Percentiles rank a stretch among this genome's conserved stretches.
phyloP scores from a whole-genome alignment of 139 green algal species.

The Picochlorum costavermella region DNA sequence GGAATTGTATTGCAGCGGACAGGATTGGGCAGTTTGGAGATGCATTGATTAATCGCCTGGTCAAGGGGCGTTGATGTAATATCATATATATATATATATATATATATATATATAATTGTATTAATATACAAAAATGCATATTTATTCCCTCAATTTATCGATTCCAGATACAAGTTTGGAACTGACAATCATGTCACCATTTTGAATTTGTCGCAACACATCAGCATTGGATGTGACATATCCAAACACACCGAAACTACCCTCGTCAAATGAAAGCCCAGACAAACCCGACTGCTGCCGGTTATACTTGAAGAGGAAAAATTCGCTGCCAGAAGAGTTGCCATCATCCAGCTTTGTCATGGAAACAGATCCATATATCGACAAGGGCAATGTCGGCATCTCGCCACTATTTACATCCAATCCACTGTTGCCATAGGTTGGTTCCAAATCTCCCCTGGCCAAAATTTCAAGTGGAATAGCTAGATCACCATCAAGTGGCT shows the following conservation, averaged over 20 bases:
- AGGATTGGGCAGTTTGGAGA: conserved; percentile 46
- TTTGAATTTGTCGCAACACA: conserved; percentile 33
- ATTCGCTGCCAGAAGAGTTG: conserved; percentile 42
- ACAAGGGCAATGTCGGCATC: conserved; percentile 70
- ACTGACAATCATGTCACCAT: conserved; percentile 49
- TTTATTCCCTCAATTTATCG: conserved; percentile 46
- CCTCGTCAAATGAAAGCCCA: conserved; percentile 84
- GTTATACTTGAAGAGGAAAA: conserved; percentile 79
- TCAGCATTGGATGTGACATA: conserved; percentile 65
- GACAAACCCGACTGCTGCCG: conserved; percentile 48
- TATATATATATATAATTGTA: neutral
- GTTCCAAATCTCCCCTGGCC: conserved; percentile 66
- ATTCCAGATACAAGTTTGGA: conserved; percentile 40
- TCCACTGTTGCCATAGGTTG: conserved; percentile 52
- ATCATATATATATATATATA: neutral
- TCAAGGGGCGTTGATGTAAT: neutral
- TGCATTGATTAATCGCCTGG: neutral
- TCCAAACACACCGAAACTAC: conserved; percentile 70
- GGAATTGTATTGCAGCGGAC: conserved; percentile 21
- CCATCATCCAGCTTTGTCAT: conserved; percentile 43
- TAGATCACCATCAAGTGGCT: neutral
- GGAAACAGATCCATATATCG: conserved; percentile 53
- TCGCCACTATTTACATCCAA: conserved; percentile 73
- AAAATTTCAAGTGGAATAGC: conserved; percentile 75
- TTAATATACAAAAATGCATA: neutral